These are phyloP conservation scores for Pseudogymnoascus sp. DNA, from an alignment of 2,329 filamentous ascomycete genomes.

Conservation along the genomic window DNA sequence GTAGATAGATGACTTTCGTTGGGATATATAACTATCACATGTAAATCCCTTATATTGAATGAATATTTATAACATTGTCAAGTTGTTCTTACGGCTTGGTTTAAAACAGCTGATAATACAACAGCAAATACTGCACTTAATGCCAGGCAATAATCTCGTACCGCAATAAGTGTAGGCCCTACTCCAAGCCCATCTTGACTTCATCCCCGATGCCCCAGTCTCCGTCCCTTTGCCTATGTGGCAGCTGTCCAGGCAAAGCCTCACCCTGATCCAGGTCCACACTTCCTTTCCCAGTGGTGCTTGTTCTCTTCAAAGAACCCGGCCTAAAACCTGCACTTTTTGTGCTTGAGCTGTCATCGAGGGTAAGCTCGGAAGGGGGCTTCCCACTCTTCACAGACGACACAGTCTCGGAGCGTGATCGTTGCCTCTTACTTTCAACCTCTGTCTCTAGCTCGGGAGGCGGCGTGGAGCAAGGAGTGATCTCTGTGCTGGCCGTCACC, in stretches of 20 bases:
- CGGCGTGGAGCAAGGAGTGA: conserved; percentile 35
- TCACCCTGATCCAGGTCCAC: conserved; percentile 29
- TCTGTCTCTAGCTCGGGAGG: conserved; percentile 2
- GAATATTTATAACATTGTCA: neutral
- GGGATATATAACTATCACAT: neutral
- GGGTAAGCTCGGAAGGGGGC: neutral
- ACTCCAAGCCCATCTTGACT: conserved; percentile 75
- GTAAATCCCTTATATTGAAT: neutral
- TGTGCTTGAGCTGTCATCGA: conserved; percentile 10
- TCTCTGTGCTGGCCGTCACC: conserved; percentile 40
- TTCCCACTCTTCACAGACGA: neutral
- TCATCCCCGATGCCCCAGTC: conserved; percentile 81
- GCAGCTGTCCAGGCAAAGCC: conserved; percentile 46
- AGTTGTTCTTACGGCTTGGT: neutral
- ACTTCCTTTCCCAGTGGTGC: conserved; percentile 15
- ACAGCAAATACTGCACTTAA: conserved; percentile 17
- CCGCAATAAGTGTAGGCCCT: neutral
- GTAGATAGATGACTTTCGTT: neutral
- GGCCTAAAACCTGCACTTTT: conserved; percentile 16
- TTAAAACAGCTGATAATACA: conserved; percentile 4
- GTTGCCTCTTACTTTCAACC: neutral
- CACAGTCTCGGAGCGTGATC: neutral
- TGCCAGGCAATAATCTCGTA: neutral
- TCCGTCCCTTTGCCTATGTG: conserved; percentile 47
- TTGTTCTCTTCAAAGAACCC: conserved; percentile 17